Evolutionary conservation across 2,329 filamentous ascomycete genomes (phyloP), one percentile per base, ranked within the genome.

Genomic region (Trichoderma sp.): DNA sequence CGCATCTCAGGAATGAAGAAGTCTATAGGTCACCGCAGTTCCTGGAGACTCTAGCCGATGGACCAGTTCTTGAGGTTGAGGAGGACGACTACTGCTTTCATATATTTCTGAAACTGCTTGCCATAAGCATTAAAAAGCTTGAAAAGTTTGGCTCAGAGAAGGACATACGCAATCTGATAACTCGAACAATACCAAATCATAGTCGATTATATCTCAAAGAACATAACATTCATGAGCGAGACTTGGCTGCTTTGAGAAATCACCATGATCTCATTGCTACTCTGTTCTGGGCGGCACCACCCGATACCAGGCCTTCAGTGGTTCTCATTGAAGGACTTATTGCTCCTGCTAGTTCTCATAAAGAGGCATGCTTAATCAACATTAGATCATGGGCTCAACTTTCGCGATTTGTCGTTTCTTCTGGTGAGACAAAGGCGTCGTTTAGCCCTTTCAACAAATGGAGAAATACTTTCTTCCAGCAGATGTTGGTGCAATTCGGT

Each of bases 241-340:
- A 93, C 66, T 85, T 93, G 63, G 90, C 90, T 4, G 90, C 91
- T 6, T 83, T 93, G 60, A 86, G 91, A 75, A 93, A 93, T 76
- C 92, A 93, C 76, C 91, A 93, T 75, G 91, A 93, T 80, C 87
- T 93, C 59, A 85, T 93, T 4, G 91, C 89, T 77, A 92, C 91
- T 0, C 84, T 93, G 5, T 93, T 90, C 80, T 93, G 91, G 91
- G 89, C 89, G 6, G 87, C 89, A 2, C 91, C 91, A 9, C 80
- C 85, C 2, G 87, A 88, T 3, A 79, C 90, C 66, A 87, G 91
- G 8, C 90, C 89, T 4, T 85, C 85, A 6, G 82, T 89, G 1
- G 85, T 87, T 73, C 84, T 90, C 24, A 87, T 93, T 12, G 89
- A 92, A 80, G 86, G 89, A 72, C 85, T 93, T 2, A 90, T 93